Percentiles rank a stretch among this genome's conserved stretches.
These are phyloP conservation scores for Amesomyces nigricolor DNA, from an alignment of 2,329 filamentous ascomycete genomes.

Conservation along the genomic window DNA sequence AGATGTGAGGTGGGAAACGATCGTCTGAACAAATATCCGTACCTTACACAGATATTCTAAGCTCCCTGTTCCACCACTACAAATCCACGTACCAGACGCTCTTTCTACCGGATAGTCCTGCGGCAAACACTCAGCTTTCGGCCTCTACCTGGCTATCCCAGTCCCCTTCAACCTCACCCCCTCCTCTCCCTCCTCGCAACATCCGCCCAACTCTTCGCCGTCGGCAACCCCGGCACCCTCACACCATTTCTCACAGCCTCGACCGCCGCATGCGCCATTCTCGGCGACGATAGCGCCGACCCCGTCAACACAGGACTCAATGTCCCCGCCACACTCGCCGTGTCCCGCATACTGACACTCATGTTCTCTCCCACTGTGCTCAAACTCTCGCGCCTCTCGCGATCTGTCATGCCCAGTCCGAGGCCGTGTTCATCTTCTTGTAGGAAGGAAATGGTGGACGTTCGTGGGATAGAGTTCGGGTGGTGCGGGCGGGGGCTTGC, in stretches of 20 bases:
- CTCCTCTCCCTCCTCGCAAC: constrained; percentile 28
- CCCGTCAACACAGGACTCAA: constrained; percentile 25
- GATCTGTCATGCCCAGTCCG: constrained; percentile 17
- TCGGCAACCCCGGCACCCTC: constrained; percentile 31
- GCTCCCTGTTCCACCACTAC: too few relatives aligned
- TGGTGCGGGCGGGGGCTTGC: background rate
- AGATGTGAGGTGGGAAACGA: too few relatives aligned
- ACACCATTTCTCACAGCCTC: constrained; percentile 14
- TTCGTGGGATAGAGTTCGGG: background rate
- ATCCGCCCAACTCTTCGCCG: constrained; percentile 39
- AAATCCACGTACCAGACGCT: too few relatives aligned
- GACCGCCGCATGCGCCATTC: constrained; percentile 19
- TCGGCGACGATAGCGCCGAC: constrained; percentile 33
- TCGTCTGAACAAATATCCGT: too few relatives aligned
- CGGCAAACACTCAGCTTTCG: too few relatives aligned
- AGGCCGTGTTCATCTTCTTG: constrained; percentile 7
- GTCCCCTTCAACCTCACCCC: too few relatives aligned
- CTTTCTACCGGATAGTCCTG: too few relatives aligned
- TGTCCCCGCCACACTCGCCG: constrained; percentile 16
- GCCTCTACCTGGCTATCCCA: too few relatives aligned
- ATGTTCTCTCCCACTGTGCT: background rate
- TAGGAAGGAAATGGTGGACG: background rate
- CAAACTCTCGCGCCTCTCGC: constrained; percentile 17
- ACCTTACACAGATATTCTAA: too few relatives aligned
- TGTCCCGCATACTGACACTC: constrained; percentile 7